These are phyloP conservation scores for Hypoxylon lienhwacheense DNA, from an alignment of 495 filamentous ascomycete species.

Conservation along the genomic window DNA sequence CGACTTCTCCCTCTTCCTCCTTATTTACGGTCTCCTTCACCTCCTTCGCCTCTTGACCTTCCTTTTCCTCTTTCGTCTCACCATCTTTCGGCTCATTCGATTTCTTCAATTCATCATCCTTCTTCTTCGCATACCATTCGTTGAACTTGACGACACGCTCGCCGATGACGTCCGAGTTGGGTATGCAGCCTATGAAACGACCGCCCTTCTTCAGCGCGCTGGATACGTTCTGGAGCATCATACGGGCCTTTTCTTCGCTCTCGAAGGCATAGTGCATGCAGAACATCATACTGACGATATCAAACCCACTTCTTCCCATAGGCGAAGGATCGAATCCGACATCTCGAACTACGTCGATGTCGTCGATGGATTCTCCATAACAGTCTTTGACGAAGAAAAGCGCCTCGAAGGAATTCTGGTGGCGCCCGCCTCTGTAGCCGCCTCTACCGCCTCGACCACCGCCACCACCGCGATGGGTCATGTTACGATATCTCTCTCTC, in stretches of 20 bases:
- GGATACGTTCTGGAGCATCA: constrained; percentile 92
- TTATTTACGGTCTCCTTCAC: constrained; percentile 51
- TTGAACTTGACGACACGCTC: constrained; percentile 65
- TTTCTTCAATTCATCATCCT: constrained; percentile 43
- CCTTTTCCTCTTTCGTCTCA: constrained; percentile 36
- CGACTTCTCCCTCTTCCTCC: constrained; percentile 57
- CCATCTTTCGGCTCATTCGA: constrained; percentile 36
- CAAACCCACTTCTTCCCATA: constrained; percentile 76
- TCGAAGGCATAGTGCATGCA: constrained; percentile 99
- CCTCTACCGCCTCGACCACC: constrained; percentile 56
- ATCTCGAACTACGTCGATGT: constrained; percentile 73
- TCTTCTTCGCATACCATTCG: constrained; percentile 54
- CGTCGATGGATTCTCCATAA: constrained; percentile 76
- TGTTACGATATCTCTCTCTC: constrained; percentile 73
- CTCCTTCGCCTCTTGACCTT: constrained; percentile 32
- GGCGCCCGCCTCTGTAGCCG: constrained; percentile 47
- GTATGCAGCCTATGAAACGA: constrained; percentile 88
- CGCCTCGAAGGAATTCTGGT: constrained; percentile 69
- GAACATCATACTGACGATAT: constrained; percentile 98
- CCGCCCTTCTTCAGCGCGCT: constrained; percentile 89
- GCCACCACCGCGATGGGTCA: constrained; percentile 62
- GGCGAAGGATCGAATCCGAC: constrained; percentile 77
- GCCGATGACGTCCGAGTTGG: constrained; percentile 86
- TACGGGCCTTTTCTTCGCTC: constrained; percentile 79
- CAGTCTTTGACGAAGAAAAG: constrained; percentile 89